A percentile compares a stretch with the other conserved stretches of the same genome.
phyloP scores from a whole-genome alignment of 2,329 filamentous ascomycete species.

The Colletotrichum tabaci region DNA sequence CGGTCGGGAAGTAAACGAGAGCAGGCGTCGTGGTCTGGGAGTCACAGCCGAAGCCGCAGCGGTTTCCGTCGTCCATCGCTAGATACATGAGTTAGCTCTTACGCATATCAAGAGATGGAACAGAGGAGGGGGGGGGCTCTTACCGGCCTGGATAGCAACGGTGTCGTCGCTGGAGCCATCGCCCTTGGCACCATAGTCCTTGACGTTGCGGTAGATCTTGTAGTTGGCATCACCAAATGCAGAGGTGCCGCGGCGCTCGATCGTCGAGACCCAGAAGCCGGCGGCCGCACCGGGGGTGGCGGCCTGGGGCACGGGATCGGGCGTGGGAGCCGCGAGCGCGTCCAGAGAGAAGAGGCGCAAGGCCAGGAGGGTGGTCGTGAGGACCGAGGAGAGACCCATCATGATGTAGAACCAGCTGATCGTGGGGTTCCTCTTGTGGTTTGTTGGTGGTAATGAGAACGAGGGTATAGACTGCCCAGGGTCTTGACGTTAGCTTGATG shows the following conservation, averaged over 20 bases:
- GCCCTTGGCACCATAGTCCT: conserved; percentile 81
- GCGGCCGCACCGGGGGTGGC: conserved; percentile 51
- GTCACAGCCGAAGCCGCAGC: conserved; percentile 87
- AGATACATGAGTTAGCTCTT: not conserved
- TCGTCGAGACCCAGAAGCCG: conserved; percentile 80
- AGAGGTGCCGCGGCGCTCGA: conserved; percentile 78
- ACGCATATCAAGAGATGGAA: not conserved
- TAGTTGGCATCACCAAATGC: conserved; percentile 75
- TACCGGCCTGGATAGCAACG: conserved; percentile 82
- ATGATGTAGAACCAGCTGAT: conserved; percentile 55
- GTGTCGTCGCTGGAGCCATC: conserved; percentile 85
- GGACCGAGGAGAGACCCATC: conserved; percentile 61
- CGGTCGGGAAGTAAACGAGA: conserved; percentile 91
- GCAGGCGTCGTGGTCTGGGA: conserved; percentile 88
- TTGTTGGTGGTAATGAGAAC: conserved; percentile 29
- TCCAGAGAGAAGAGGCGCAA: conserved; percentile 57
- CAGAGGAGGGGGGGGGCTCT: not conserved
- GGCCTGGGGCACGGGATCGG: conserved; percentile 43
- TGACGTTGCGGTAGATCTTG: conserved; percentile 83
- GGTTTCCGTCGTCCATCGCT: conserved; percentile 80
- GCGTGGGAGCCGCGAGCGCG: conserved; percentile 52
- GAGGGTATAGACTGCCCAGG: conserved; percentile 20
- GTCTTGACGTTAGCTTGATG: conserved; percentile 16
- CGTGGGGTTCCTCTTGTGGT: conserved; percentile 41
- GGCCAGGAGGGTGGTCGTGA: conserved; percentile 60